phyloP scores from a whole-genome alignment of 495 filamentous ascomycete genomes.

The Aspergillus hancockii region DNA sequence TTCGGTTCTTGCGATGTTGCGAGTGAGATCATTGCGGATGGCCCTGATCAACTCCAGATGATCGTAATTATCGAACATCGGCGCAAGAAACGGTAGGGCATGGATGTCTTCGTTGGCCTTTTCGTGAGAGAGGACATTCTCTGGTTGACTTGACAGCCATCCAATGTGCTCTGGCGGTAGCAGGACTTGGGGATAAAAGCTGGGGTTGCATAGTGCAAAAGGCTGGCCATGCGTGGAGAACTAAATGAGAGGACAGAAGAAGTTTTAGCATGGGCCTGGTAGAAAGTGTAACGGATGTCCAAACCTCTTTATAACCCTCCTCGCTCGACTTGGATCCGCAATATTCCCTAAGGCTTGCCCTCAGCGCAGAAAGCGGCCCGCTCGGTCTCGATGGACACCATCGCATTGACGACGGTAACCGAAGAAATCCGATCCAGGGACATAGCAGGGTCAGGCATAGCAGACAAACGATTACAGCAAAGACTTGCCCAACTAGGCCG shows the following conservation, averaged over 20 bases:
- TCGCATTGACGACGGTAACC: not conserved
- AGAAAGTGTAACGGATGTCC: not conserved
- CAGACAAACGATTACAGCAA: not conserved
- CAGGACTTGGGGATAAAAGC: not conserved
- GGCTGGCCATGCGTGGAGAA: not conserved
- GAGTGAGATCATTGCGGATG: not conserved
- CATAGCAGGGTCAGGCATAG: not conserved
- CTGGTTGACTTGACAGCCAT: not conserved
- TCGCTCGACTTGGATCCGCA: not conserved
- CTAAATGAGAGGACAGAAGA: not conserved
- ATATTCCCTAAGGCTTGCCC: not conserved
- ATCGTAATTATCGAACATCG: not conserved
- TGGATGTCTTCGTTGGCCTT: not conserved
- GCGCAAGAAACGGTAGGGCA: not conserved
- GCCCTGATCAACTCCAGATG: not conserved
- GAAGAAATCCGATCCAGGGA: not conserved
- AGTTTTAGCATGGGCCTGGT: not conserved
- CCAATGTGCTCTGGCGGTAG: not conserved
- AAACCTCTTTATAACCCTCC: not conserved
- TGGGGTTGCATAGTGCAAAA: not conserved
- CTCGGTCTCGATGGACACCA: not conserved
- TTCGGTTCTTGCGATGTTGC: not conserved
- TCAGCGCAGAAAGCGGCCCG: not conserved
- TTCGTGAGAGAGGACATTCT: not conserved
- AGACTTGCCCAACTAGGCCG: not conserved